Evolutionary conservation across 2,329 filamentous ascomycete species (phyloP).

Genomic region (Fusarium mexicanum): DNA sequence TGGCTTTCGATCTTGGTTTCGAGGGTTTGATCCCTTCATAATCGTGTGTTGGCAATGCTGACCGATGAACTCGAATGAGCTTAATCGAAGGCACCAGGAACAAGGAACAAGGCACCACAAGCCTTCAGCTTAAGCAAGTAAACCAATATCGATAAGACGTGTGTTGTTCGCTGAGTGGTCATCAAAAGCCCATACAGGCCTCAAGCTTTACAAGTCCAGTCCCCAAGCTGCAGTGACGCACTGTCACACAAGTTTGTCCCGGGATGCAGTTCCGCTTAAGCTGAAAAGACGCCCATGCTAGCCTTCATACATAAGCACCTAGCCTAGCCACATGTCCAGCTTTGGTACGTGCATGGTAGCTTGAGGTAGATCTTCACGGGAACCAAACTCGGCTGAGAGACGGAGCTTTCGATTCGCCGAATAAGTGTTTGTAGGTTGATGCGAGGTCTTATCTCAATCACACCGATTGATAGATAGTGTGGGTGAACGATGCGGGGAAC

Average conservation of each 20-base stretch:
- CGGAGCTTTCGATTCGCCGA: constrained; percentile 3
- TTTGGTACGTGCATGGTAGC: constrained; percentile 8
- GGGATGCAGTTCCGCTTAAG: constrained; percentile 27
- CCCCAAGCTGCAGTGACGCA: constrained; percentile 31
- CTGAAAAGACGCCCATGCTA: constrained; percentile 10
- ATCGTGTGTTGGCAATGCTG: constrained; percentile 4
- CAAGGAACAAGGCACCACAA: constrained; percentile 23
- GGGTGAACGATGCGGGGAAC: constrained; percentile 34
- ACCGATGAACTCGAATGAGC: neutral
- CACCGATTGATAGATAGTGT: constrained; percentile 22
- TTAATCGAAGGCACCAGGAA: constrained; percentile 24
- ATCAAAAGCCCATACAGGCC: neutral
- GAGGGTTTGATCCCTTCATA: neutral
- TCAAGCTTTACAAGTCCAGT: constrained; percentile 13
- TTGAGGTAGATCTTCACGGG: constrained; percentile 6
- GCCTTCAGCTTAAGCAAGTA: constrained; percentile 24
- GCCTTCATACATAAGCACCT: neutral
- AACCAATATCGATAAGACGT: constrained; percentile 34
- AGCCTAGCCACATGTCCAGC: constrained; percentile 4
- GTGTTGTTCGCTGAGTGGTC: constrained; percentile 40
- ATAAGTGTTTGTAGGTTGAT: neutral
- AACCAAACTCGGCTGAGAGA: neutral
- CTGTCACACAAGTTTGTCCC: constrained; percentile 28
- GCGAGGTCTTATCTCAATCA: constrained; percentile 18
- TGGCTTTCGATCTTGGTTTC: neutral